phyloP scores from a whole-genome alignment of 164 flowering plant genomes.

The Aristolochia californica region DNA sequence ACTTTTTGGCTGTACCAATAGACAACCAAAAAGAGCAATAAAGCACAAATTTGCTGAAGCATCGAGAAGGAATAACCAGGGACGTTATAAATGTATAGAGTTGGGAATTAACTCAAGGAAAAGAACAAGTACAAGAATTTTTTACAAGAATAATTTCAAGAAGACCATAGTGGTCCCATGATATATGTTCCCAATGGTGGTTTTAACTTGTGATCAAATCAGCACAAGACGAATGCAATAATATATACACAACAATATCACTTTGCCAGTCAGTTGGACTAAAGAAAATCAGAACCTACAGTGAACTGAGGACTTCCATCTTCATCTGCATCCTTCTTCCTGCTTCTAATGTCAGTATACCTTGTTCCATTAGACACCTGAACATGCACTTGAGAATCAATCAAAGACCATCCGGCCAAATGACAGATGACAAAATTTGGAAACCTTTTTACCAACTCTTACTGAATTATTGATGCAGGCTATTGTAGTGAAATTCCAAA shows the following conservation, averaged over 20 bases:
- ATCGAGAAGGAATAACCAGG: too few species aligned
- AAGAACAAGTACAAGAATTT: too few species aligned
- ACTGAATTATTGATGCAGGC: neutral
- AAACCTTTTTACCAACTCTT: too few species aligned
- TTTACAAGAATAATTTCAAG: too few species aligned
- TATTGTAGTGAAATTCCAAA: neutral
- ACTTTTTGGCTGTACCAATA: too few species aligned
- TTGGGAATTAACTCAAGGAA: too few species aligned
- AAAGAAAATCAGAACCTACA: slow-evolving; percentile 27
- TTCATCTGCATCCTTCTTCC: slow-evolving; percentile 70
- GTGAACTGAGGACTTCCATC: slow-evolving; percentile 54
- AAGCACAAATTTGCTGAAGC: too few species aligned
- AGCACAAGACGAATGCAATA: neutral
- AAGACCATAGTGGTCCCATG: too few species aligned
- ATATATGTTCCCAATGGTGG: too few species aligned
- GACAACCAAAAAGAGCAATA: too few species aligned
- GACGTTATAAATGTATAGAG: too few species aligned
- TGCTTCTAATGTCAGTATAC: slow-evolving; percentile 57
- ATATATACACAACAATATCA: neutral
- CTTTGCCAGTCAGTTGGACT: neutral
- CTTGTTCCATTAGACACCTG: slow-evolving; percentile 77
- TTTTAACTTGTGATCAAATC: neutral
- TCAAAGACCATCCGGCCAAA: neutral
- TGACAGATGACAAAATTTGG: neutral
- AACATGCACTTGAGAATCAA: neutral